These are phyloP conservation scores for Draba incana DNA, from an alignment of 345 rosid species.

Conservation along the genomic window DNA sequence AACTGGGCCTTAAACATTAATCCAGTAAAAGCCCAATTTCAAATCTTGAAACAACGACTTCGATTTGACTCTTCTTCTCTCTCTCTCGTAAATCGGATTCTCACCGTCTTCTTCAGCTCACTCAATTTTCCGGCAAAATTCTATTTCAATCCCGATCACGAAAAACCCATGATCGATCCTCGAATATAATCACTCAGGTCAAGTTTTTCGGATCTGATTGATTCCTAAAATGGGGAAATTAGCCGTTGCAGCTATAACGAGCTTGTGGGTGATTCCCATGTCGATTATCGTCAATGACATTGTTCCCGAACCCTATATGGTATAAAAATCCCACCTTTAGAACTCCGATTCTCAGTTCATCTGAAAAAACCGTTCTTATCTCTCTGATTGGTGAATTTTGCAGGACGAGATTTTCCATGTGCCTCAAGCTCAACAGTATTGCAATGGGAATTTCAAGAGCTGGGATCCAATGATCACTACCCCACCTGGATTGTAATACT, in stretches of 20 bases:
- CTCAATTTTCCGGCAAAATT: conserved; percentile 30
- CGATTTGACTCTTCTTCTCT: conserved; percentile 18
- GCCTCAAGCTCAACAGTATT: conserved; percentile 88
- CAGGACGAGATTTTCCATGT: conserved; percentile 97
- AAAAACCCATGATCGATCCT: conserved; percentile 13
- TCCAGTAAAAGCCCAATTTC: conserved; percentile 9
- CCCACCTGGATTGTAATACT: conserved; percentile 87
- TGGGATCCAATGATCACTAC: conserved; percentile 99
- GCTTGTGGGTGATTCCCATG: conserved; percentile 76
- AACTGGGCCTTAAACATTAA: conserved; percentile 14
- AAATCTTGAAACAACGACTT: background rate
- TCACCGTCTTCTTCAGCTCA: conserved; percentile 26
- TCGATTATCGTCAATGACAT: conserved; percentile 69
- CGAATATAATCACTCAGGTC: background rate
- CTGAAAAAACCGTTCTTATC: background rate
- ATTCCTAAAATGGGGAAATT: conserved; percentile 57
- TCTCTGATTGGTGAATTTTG: conserved; percentile 19
- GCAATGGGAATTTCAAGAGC: conserved; percentile 71
- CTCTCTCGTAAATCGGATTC: conserved; percentile 20
- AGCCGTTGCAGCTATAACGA: conserved; percentile 62
- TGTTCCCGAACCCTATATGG: conserved; percentile 92
- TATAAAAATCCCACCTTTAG: conserved; percentile 22
- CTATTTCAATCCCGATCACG: background rate
- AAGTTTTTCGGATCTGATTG: background rate
- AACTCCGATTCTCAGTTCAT: background rate